Conservation (phyloP, 306 rosid species). For the Acmispon strigosus region DNA sequence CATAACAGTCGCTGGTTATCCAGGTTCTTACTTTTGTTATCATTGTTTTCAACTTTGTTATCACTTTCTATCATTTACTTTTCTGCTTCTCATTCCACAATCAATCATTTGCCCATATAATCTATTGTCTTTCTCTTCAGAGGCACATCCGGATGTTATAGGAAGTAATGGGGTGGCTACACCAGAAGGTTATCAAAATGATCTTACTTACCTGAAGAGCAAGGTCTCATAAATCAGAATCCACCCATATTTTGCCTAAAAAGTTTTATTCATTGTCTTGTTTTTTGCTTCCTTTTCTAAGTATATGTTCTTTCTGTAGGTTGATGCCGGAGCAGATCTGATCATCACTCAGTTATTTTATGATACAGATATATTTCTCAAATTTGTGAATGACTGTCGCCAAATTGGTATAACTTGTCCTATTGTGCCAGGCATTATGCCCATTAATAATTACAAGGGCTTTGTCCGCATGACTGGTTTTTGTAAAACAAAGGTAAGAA, state of each 20-base stretch:
- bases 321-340: constrained; percentile 94
- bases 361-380: constrained; percentile 85
- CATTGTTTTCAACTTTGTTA: constrained; percentile 7
- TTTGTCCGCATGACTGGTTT: constrained; percentile 95
- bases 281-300: background rate
- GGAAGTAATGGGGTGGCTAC: constrained; percentile 70
- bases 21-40: constrained; percentile 44
- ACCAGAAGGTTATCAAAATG: constrained; percentile 62
- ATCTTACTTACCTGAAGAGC: constrained; percentile 77
- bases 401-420: constrained; percentile 94
- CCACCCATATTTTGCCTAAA: background rate
- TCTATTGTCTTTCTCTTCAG: constrained; percentile 32
- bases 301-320: constrained; percentile 31
- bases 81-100: background rate
- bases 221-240: constrained; percentile 43
- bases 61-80: background rate
- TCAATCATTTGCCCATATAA: background rate
- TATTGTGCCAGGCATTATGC: constrained; percentile 98
- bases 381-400: constrained; percentile 92
- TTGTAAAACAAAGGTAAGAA: constrained; percentile 88
- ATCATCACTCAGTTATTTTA: constrained; percentile 91
- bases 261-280: background rate
- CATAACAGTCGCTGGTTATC: constrained; percentile 94
- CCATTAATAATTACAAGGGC: constrained; percentile 93
- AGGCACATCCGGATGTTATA: constrained; percentile 90